phyloP scores from a whole-genome alignment of 331 rosid genomes.

The Acacia pycnantha region DNA sequence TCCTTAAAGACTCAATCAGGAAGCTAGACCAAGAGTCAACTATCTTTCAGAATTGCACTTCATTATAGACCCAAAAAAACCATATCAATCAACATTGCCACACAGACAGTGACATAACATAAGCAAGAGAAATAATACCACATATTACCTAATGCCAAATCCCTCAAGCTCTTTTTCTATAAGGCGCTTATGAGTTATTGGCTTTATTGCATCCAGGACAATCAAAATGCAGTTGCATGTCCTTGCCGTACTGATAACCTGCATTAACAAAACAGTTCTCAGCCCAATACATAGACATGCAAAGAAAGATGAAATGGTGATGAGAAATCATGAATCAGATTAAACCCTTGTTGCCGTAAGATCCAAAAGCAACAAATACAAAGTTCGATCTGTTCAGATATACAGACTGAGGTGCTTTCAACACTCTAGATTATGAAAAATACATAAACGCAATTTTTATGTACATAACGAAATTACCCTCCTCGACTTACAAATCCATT shows the following conservation, averaged over 20 bases:
- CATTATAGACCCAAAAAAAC: slow-evolving; percentile 21
- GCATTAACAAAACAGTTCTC: slow-evolving; percentile 33
- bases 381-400: background rate
- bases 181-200: slow-evolving; percentile 94
- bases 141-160: slow-evolving; percentile 88
- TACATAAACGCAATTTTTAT: background rate
- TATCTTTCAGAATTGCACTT: slow-evolving; percentile 1
- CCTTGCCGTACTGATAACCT: slow-evolving; percentile 99
- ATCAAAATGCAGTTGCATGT: slow-evolving; percentile 96
- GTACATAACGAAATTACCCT: background rate
- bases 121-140: slow-evolving; percentile 19
- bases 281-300: slow-evolving; percentile 9
- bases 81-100: slow-evolving; percentile 14
- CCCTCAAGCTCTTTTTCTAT: slow-evolving; percentile 99
- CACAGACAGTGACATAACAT: background rate
- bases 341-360: background rate
- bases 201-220: slow-evolving; percentile 98
- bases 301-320: slow-evolving; percentile 7
- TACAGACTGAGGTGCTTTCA: background rate
- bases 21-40: slow-evolving; percentile 24
- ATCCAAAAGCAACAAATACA: background rate
- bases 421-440: background rate
- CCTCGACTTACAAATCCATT: background rate
- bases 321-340: background rate
- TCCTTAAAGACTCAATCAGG: slow-evolving; percentile 4